Percentiles rank a stretch among this genome's conserved stretches.
phyloP scores from a whole-genome alignment of 441 rosid genomes.

The Codiaeum variegatum region DNA sequence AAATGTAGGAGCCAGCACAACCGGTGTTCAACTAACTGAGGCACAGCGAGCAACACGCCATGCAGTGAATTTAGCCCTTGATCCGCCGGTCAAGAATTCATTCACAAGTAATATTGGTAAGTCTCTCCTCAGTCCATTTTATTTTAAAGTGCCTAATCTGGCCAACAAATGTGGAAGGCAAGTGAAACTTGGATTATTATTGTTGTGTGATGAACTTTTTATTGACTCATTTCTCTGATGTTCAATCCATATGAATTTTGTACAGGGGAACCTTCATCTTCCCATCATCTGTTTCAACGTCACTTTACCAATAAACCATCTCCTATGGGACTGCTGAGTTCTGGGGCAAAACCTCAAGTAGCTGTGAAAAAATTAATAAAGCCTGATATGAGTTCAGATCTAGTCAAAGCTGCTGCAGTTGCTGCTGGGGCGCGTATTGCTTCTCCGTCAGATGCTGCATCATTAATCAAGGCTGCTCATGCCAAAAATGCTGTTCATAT shows the following conservation, averaged over 20 bases:
- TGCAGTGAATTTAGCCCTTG: constrained; percentile 76
- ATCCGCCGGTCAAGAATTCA: constrained; percentile 49
- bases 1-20: constrained; percentile 32
- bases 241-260: not conserved
- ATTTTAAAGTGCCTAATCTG: not conserved
- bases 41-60: constrained; percentile 70
- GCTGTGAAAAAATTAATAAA: constrained; percentile 36
- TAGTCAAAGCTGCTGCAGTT: constrained; percentile 73
- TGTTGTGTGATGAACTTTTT: not conserved
- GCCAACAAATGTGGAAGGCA: not conserved
- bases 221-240: not conserved
- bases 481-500: constrained; percentile 58
- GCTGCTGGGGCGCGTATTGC: constrained; percentile 87
- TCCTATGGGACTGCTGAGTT: constrained; percentile 26
- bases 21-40: constrained; percentile 56
- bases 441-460: constrained; percentile 54
- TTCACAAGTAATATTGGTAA: constrained; percentile 38
- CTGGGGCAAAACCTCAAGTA: constrained; percentile 44
- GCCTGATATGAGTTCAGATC: constrained; percentile 43
- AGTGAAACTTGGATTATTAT: not conserved
- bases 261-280: constrained; percentile 35
- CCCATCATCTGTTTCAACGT: constrained; percentile 44
- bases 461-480: constrained; percentile 65
- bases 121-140: constrained; percentile 15
- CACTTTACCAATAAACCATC: constrained; percentile 34